Conservation (phyloP, 441 rosid species). For the Metrosideros polymorpha region DNA sequence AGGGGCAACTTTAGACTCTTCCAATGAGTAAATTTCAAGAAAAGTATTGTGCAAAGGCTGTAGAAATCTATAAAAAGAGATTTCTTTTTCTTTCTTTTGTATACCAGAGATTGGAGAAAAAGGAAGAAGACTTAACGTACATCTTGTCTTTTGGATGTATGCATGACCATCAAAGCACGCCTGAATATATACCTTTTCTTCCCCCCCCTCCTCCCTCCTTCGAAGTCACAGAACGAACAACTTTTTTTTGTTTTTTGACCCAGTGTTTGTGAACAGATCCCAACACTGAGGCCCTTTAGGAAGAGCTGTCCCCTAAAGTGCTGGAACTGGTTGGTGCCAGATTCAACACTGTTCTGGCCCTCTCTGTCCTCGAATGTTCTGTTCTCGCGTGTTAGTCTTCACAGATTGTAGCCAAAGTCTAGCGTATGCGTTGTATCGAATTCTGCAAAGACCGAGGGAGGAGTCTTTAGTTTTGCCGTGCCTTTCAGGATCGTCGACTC, state of each 20-base stretch:
- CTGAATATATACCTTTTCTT: constrained; percentile 10
- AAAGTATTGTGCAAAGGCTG: not conserved
- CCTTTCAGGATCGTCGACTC: not conserved
- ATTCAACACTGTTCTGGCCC: not conserved
- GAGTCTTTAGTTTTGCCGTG: not conserved
- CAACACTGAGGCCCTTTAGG: not conserved
- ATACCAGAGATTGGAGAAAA: not conserved
- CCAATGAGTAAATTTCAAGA: not conserved
- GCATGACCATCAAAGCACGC: constrained; percentile 33
- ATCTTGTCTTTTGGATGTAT: constrained; percentile 14
- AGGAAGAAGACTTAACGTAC: not conserved
- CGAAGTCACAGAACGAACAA: constrained; percentile 1
- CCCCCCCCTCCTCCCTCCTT: not conserved
- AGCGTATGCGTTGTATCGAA: not conserved
- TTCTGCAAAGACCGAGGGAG: not conserved
- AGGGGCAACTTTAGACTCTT: not conserved
- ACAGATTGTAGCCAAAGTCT: not conserved
- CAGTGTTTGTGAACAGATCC: not conserved
- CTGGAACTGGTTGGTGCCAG: not conserved
- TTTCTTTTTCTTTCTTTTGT: not conserved
- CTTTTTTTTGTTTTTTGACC: constrained; percentile 1
- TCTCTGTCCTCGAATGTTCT: not conserved
- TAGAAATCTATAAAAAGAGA: not conserved
- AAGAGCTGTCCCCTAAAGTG: not conserved
- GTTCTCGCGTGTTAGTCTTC: not conserved